Evolutionary conservation across 2,329 filamentous ascomycete species (phyloP).

Genomic region (Cadophora sp.): DNA sequence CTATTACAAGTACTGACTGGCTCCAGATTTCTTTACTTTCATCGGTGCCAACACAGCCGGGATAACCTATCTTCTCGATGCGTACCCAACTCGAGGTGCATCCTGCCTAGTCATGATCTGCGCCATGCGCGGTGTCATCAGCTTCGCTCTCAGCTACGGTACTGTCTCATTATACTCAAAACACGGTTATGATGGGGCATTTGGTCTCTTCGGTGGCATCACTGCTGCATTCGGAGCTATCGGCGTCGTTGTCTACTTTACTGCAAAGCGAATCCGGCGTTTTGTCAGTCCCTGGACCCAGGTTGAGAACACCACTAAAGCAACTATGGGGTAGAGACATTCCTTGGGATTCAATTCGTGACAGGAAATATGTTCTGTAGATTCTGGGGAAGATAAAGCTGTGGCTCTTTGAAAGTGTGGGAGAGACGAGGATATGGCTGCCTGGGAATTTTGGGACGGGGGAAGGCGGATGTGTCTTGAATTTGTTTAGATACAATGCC

Average conservation of each 20-base stretch:
- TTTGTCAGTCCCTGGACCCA: conserved; percentile 17
- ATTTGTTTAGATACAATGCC: too few relatives aligned
- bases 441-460: too few relatives aligned
- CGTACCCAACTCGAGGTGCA: conserved; percentile 50
- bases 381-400: too few relatives aligned
- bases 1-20: conserved; percentile 46
- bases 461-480: too few relatives aligned
- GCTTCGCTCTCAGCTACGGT: conserved; percentile 48
- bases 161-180: background rate
- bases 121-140: conserved; percentile 53
- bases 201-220: conserved; percentile 9
- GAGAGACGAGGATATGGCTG: too few relatives aligned
- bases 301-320: conserved; percentile 6
- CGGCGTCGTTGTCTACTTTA: conserved; percentile 20
- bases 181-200: conserved; percentile 1
- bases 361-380: too few relatives aligned
- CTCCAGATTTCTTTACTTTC: conserved; percentile 43
- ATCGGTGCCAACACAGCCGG: conserved; percentile 40
- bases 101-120: conserved; percentile 54
- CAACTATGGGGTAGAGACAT: background rate
- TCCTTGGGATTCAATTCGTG: background rate
- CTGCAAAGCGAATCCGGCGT: conserved; percentile 15
- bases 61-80: conserved; percentile 50
- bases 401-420: too few relatives aligned
- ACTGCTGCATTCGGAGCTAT: conserved; percentile 14